Conservation (phyloP, 768 basidiomycete species). For the Antrodiella citrinella region DNA sequence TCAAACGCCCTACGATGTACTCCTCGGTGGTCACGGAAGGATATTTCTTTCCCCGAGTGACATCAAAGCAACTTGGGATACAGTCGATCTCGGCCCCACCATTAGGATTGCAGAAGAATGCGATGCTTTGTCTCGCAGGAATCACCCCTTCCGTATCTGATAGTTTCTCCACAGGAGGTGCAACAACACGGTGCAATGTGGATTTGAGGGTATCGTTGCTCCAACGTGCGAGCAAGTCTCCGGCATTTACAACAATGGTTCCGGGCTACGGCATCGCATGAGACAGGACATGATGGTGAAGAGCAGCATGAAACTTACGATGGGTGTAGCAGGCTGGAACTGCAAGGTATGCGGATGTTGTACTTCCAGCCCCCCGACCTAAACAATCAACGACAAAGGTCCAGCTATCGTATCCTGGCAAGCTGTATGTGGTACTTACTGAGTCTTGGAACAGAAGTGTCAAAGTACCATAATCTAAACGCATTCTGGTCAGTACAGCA, state of each 20-base stretch:
- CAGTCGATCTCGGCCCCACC: conserved; percentile 59
- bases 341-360: conserved; percentile 69
- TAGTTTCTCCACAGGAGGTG: conserved; percentile 47
- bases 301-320: conserved; percentile 37
- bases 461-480: conserved; percentile 68
- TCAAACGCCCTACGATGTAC: conserved; percentile 67
- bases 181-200: conserved; percentile 78
- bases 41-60: conserved; percentile 53
- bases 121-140: conserved; percentile 69
- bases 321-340: conserved; percentile 67
- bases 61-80: conserved; percentile 51
- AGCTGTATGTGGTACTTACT: conserved; percentile 29
- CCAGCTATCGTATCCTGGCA: conserved; percentile 5
- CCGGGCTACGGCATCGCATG: conserved; percentile 42
- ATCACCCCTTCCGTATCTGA: conserved; percentile 46
- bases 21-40: conserved; percentile 62
- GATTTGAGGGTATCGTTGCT: conserved; percentile 74
- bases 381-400: conserved; percentile 1
- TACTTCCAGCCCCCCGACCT: conserved; percentile 78
- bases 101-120: conserved; percentile 85
- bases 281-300: not conserved
- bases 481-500: not conserved
- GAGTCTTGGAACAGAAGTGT: conserved; percentile 77
- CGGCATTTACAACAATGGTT: conserved; percentile 78
- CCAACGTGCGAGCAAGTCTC: conserved; percentile 77